Conservation (phyloP, 164 flowering plant species). For the Tetrastigma voinierianum region DNA sequence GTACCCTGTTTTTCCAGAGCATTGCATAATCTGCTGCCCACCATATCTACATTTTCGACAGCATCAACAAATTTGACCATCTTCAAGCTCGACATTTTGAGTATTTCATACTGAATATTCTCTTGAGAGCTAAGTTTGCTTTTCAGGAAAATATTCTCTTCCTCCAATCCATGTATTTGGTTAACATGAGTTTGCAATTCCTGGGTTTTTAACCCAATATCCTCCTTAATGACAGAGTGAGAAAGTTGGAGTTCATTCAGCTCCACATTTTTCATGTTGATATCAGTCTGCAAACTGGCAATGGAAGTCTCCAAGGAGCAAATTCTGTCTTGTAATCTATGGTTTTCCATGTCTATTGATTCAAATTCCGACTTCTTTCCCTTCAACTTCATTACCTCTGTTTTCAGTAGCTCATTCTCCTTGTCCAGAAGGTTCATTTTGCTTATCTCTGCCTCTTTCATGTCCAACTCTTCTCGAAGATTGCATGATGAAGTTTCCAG, state of each 20-base stretch:
- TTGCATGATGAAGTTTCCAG: slow-evolving; percentile 26
- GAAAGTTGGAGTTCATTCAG: slow-evolving; percentile 32
- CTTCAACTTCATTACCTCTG: slow-evolving; percentile 35
- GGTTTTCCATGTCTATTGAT: slow-evolving; percentile 37
- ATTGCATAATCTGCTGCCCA: slow-evolving; percentile 23
- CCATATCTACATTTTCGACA: slow-evolving; percentile 23
- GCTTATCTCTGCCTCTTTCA: slow-evolving; percentile 33
- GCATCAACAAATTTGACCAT: slow-evolving; percentile 22
- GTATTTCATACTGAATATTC: slow-evolving; percentile 24
- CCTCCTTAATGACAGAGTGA: slow-evolving; percentile 34
- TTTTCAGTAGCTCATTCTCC: slow-evolving; percentile 36
- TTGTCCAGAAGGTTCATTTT: slow-evolving; percentile 31
- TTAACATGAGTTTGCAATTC: slow-evolving; percentile 30
- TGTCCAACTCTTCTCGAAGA: slow-evolving; percentile 38
- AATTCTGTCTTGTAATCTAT: slow-evolving; percentile 37
- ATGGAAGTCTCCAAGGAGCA: slow-evolving; percentile 42
- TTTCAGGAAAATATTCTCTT: slow-evolving; percentile 46
- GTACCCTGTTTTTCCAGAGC: slow-evolving; percentile 19
- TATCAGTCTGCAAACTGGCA: slow-evolving; percentile 35
- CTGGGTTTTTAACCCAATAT: slow-evolving; percentile 30
- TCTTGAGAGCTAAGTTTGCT: slow-evolving; percentile 26
- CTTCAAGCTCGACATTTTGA: slow-evolving; percentile 25
- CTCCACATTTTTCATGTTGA: slow-evolving; percentile 33
- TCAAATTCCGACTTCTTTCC: slow-evolving; percentile 39
- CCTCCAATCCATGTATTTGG: slow-evolving; percentile 27